Base-by-base conservation (phyloP, 371 early-diverging fungal species). In the Mucor plumbeus region DNA sequence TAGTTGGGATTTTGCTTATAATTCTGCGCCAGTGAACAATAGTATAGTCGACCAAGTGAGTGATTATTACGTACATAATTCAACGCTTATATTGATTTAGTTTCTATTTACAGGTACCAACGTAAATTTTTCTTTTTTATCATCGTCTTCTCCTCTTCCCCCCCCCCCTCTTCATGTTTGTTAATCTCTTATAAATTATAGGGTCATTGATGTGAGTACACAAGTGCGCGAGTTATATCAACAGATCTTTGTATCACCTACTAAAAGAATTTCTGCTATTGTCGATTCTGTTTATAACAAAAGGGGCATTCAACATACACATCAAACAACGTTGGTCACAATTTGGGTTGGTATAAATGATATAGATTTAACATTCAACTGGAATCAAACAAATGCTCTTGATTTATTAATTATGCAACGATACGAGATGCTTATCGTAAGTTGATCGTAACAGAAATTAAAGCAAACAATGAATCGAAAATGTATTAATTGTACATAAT, bases 301-400 rank as follows among this genome's bases (percentile, higher is more conserved):
- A 15, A 58, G 65, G 31, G 44, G 41, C 48, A 39, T 26, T 14
- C 33, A 36, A 17, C 67, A 67, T 5, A 71, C 67, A 5, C 21
- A 54, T 19, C 9, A 67, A n/a, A 63, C 68, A 5, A 76, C 78
- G 1, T 54, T 80, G 7, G 70, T 63, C 31, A 71, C 70, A 4
- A 57, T 80, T 33, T 80, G 77, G 77, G 74, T 80, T 5, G 80
- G 80, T 7, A 80, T 80, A 34, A 80, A 80, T 59, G 80, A 80
- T 43, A 74, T 80, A 48, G 71, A 67, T n/a, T 39, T 76, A 19
- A 77, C 79, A 5, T 69, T 70, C 34, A 63, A 67, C 13, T 74
- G 72, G 74, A 31, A 57, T 13, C 34, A 64, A 38, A 69, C 69
- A 0, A 34, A 53, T 31, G 38, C 21, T 21, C 40, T 76, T 40